Evolutionary conservation across 495 filamentous ascomycete species (phyloP), one percentile per base, ranked within the genome.

Genomic region (Hypoxylon rickii): DNA sequence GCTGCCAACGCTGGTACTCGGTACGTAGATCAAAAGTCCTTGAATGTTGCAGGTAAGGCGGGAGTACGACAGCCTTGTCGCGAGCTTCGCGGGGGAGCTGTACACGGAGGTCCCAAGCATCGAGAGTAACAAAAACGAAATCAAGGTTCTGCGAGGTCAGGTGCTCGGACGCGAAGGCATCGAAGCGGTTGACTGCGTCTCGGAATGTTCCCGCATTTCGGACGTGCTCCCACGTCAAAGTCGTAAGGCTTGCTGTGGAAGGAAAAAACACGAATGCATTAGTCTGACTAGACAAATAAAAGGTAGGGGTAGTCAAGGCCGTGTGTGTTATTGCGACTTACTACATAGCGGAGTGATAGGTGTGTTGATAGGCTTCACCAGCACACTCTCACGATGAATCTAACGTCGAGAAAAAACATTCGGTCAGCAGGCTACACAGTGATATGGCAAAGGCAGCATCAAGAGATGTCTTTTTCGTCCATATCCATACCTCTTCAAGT

Each of bases 301-400:
- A 15, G 29, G 29, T 7, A 24, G 11, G n/a, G n/a, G n/a, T n/a
- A n/a, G n/a, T n/a, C n/a, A n/a, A n/a, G n/a, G n/a, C n/a, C n/a
- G n/a, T n/a, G n/a, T n/a, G n/a, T n/a, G n/a, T n/a, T n/a, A n/a
- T 22, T 50, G 46, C 43, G 32, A 87, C 93, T 86, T 87, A 96
- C 93, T 98, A 85, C 94, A 97, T 21, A 98, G 81, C 31, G 95
- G 94, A 46, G 94, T 98, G 64, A 98, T 98, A 15, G 94, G 94
- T 29, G 94, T 98, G 75, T 97, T 98, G 76, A 96, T 86, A 1
- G 94, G 94, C 74, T 96, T 97, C 71, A 97, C 94, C 26, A 97
- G 89, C 40, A 96, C 89, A 67, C 89, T 94, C 76, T 98, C 91
- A 47, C 91, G 89, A 73, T 94, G 87, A 60, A 97, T 75, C 94